These are phyloP conservation scores for Suillus bovinus DNA, from an alignment of 768 basidiomycete species.

Conservation along the genomic window DNA sequence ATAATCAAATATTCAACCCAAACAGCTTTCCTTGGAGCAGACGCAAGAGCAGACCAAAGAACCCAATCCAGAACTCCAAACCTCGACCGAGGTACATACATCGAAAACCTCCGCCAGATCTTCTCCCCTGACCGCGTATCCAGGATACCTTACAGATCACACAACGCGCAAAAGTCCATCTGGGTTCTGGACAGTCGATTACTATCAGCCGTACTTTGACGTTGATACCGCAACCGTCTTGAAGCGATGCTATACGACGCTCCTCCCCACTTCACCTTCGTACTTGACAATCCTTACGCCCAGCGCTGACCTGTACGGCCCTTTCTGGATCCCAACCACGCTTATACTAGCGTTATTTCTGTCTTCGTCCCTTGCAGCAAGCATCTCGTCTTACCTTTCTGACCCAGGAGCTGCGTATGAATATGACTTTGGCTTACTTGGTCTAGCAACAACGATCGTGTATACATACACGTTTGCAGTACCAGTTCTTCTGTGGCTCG, in stretches of 20 bases:
- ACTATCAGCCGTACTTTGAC: constrained; percentile 88
- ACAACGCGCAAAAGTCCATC: constrained; percentile 44
- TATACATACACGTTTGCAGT: constrained; percentile 86
- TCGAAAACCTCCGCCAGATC: constrained; percentile 8
- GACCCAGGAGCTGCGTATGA: constrained; percentile 54
- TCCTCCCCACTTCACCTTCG: constrained; percentile 69
- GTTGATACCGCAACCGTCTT: constrained; percentile 81
- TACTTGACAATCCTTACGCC: constrained; percentile 64
- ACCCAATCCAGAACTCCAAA: constrained; percentile 35
- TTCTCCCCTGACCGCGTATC: background rate
- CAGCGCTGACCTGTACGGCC: constrained; percentile 72
- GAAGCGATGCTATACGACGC: constrained; percentile 71
- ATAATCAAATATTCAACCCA: background rate
- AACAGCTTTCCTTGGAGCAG: constrained; percentile 59
- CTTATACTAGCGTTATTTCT: constrained; percentile 92
- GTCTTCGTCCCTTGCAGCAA: constrained; percentile 88
- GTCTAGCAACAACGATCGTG: constrained; percentile 78
- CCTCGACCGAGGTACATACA: constrained; percentile 51
- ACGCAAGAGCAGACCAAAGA: constrained; percentile 29
- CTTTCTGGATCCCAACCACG: constrained; percentile 97
- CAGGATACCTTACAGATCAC: constrained; percentile 68
- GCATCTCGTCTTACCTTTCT: constrained; percentile 85
- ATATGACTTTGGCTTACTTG: constrained; percentile 86
- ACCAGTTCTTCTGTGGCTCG: constrained; percentile 83
- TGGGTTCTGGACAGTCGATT: constrained; percentile 81